Percentiles rank a stretch among this genome's conserved stretches.
phyloP scores from a whole-genome alignment of 2,329 filamentous ascomycete species.

The Emergomyces pasteurianus region DNA sequence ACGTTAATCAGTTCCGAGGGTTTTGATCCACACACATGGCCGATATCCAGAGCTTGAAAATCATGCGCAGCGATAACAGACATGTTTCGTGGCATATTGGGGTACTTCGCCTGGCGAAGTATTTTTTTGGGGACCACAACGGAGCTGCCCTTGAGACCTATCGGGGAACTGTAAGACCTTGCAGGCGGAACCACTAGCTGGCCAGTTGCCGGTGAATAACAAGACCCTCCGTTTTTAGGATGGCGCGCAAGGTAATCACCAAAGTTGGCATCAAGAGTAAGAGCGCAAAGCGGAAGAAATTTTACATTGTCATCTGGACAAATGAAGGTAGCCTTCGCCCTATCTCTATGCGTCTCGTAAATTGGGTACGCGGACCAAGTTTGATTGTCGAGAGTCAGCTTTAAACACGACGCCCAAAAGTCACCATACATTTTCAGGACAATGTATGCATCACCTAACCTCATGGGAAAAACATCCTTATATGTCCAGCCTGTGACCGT shows the following conservation, averaged over 20 bases:
- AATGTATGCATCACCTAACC: conserved; percentile 19
- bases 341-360: conserved; percentile 2
- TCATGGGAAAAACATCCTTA: conserved; percentile 19
- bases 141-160: not conserved
- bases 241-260: conserved; percentile 1
- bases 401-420: conserved; percentile 24
- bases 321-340: not conserved
- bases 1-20: not conserved
- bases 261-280: conserved; percentile 23
- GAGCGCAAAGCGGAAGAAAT: conserved; percentile 23
- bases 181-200: not conserved
- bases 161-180: not conserved
- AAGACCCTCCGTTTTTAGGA: not conserved
- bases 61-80: not conserved
- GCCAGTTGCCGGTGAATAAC: not conserved
- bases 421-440: conserved; percentile 23
- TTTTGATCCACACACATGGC: not conserved
- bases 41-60: not conserved
- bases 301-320: conserved; percentile 8
- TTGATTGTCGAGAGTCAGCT: conserved; percentile 13
- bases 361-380: conserved; percentile 2
- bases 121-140: not conserved
- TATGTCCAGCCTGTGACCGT: conserved; percentile 7
- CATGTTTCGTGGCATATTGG: not conserved
- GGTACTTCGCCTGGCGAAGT: not conserved